phyloP scores from a whole-genome alignment of 805 yeast species.

The Saccharomycopsis sp. region DNA sequence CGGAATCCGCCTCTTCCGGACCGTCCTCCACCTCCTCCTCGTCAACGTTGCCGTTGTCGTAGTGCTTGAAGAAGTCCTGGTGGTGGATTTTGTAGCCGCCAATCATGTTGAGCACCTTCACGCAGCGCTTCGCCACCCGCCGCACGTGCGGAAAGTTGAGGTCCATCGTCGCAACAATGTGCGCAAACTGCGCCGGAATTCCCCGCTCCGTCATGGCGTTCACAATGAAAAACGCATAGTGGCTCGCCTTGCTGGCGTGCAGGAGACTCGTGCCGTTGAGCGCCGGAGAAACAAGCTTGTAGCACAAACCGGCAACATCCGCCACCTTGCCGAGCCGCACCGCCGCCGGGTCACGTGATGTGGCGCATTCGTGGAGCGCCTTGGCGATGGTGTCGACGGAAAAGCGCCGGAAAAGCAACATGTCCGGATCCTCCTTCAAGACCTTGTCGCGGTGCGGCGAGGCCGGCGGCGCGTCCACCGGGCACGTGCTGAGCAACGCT shows the following conservation, averaged over 20 bases:
- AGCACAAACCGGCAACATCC: slow-evolving; percentile 44
- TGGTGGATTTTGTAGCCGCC: slow-evolving; percentile 51
- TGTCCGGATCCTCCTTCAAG: slow-evolving; percentile 51
- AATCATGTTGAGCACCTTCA: slow-evolving; percentile 51
- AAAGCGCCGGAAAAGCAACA: slow-evolving; percentile 67
- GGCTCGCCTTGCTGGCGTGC: slow-evolving; percentile 25
- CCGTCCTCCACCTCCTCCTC: slow-evolving; percentile 52
- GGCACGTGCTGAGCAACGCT: slow-evolving; percentile 55
- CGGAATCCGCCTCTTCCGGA: slow-evolving; percentile 40
- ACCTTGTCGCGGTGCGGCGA: slow-evolving; percentile 30
- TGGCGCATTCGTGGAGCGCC: slow-evolving; percentile 47
- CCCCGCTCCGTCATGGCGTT: slow-evolving; percentile 63
- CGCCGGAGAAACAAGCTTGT: slow-evolving; percentile 26
- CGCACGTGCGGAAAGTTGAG: slow-evolving; percentile 65
- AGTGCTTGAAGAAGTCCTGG: slow-evolving; percentile 47
- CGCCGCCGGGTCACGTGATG: slow-evolving; percentile 32
- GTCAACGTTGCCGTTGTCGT: slow-evolving; percentile 39
- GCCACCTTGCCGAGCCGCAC: slow-evolving; percentile 47
- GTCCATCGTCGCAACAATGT: slow-evolving; percentile 59
- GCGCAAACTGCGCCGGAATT: slow-evolving; percentile 49
- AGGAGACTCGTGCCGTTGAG: slow-evolving; percentile 28
- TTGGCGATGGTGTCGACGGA: slow-evolving; percentile 62
- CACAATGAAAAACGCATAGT: slow-evolving; percentile 59
- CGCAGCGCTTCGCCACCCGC: slow-evolving; percentile 48
- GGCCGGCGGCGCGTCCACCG: slow-evolving; percentile 34